Percentiles rank a stretch among this genome's conserved stretches.
Conservation (phyloP, 495 filamentous ascomycete species). For the Penicillium coffeae region DNA sequence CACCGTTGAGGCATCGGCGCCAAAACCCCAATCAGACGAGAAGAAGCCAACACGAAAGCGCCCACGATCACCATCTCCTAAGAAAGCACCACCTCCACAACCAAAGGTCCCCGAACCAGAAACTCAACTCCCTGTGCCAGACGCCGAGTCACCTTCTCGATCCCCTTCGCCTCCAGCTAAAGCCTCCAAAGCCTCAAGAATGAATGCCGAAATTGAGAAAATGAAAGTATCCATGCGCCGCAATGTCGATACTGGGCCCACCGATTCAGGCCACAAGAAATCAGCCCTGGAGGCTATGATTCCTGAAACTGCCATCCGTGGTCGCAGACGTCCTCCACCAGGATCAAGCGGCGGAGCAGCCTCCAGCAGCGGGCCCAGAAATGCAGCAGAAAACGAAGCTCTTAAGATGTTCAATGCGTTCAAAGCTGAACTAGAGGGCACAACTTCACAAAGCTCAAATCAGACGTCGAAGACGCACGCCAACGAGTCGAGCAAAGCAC, state of each 20-base stretch:
- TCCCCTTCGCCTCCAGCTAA: slow-evolving; percentile 45
- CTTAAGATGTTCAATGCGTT: slow-evolving; percentile 72
- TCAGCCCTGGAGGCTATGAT: slow-evolving; percentile 76
- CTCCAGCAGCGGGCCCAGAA: slow-evolving; percentile 21
- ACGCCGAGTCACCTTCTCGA: slow-evolving; percentile 47
- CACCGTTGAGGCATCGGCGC: slow-evolving; percentile 9
- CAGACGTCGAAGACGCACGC: slow-evolving; percentile 22
- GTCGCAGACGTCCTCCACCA: slow-evolving; percentile 70
- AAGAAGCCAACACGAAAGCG: slow-evolving; percentile 6
- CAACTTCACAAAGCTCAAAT: slow-evolving; percentile 33
- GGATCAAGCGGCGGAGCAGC: slow-evolving; percentile 31
- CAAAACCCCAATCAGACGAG: slow-evolving; percentile 10
- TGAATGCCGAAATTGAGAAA: slow-evolving; percentile 87
- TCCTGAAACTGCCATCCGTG: slow-evolving; percentile 72
- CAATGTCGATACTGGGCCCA: slow-evolving; percentile 55
- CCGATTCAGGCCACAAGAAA: slow-evolving; percentile 56
- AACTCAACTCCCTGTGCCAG: slow-evolving; percentile 35
- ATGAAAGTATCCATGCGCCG: slow-evolving; percentile 92
- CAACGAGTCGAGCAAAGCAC: slow-evolving; percentile 18
- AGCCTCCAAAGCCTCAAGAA: slow-evolving; percentile 63
- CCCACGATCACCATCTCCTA: slow-evolving; percentile 8
- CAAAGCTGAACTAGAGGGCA: slow-evolving; percentile 68
- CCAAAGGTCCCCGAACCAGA: slow-evolving; percentile 9
- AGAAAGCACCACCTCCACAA: slow-evolving; percentile 15
- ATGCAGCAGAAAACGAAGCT: slow-evolving; percentile 55